Base-by-base conservation (phyloP, 768 basidiomycete genomes). In the Amanita subjunquillea region DNA sequence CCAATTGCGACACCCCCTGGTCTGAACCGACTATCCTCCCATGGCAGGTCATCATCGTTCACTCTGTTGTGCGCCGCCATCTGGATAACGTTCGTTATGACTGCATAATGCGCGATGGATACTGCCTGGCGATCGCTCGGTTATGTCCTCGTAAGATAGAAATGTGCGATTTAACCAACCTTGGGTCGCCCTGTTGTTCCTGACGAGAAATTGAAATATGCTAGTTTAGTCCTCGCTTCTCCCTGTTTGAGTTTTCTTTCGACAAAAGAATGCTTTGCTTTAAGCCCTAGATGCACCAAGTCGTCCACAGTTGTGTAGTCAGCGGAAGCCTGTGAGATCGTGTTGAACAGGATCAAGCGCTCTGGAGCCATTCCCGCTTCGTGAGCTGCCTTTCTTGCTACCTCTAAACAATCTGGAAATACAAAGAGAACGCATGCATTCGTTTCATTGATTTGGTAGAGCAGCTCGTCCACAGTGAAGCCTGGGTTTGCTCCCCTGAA, bases 111-210 rank as follows among this genome's bases (percentile, higher is more conserved):
- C 29, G 29, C 29, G 8, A 30, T 30, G 6, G 29, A 7, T 30
- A 30, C 29, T 8, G 29, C 29, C 29, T 30, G 29, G 29, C 1
- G 8, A 30, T 30, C 29, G 8, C 4, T 8, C 8, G 29, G 29
- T 7, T 23, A 10, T 20, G 23, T 23, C 40, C 6, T 17, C 40
- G 8, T 41, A 41, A 12, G 17, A 15, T 23, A 23, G 20, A 23
- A 41, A 10, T 41, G 40, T 30, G 29, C 29, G 8, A 30, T 30
- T 30, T 8, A 8, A 9, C 40, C 6, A 41, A 80, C 82, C 77
- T 88, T 85, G 0, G 87, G 86, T 55, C 70, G 77, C 0, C 87
- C 86, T 2, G 87, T 89, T 0, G 86, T 89, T 53, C 77, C 77
- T 20, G 85, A 86, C 0, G 85, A 87, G 60, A 87, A 87, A 60